Evolutionary conservation across 2,329 filamentous ascomycete species (phyloP).

Genomic region (Tolypocladium sp.): DNA sequence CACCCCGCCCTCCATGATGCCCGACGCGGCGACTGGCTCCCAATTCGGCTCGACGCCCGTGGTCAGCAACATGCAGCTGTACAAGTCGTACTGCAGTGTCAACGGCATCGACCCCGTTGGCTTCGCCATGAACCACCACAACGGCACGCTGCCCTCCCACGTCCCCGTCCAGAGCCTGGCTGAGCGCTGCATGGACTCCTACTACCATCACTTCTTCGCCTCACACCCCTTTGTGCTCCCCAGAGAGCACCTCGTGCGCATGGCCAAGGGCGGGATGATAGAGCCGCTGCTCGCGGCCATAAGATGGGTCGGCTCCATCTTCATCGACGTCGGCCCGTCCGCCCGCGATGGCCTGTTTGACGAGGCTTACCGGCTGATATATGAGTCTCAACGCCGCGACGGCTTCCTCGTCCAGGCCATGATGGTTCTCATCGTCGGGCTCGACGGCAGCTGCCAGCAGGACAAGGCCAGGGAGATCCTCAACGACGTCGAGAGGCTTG

Average conservation of each 20-base stretch:
- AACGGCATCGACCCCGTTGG: slow-evolving; percentile 13
- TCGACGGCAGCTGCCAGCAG: slow-evolving; percentile 69
- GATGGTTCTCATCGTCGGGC: slow-evolving; percentile 64
- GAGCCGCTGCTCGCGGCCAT: slow-evolving; percentile 44
- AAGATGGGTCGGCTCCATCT: slow-evolving; percentile 47
- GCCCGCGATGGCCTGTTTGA: slow-evolving; percentile 41
- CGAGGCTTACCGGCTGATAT: slow-evolving; percentile 44
- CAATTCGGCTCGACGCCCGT: slow-evolving; percentile 10
- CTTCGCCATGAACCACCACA: slow-evolving; percentile 9
- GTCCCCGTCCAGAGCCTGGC: slow-evolving; percentile 25
- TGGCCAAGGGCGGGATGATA: slow-evolving; percentile 38
- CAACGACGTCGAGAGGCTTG: slow-evolving; percentile 57
- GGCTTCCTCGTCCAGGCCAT: slow-evolving; percentile 68
- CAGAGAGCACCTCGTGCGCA: slow-evolving; percentile 36
- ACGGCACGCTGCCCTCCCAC: slow-evolving; percentile 7
- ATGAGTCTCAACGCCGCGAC: slow-evolving; percentile 39
- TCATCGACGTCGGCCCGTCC: slow-evolving; percentile 36
- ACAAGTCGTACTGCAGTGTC: slow-evolving; percentile 18
- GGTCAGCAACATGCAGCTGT: slow-evolving; percentile 28
- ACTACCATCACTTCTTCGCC: slow-evolving; percentile 48
- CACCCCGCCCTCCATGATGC: slow-evolving; percentile 4
- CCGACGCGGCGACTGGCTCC: slow-evolving; percentile 7
- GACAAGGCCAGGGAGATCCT: slow-evolving; percentile 60
- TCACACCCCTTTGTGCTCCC: slow-evolving; percentile 51
- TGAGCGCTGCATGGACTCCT: slow-evolving; percentile 47